Conservation (phyloP, 2,329 filamentous ascomycete species). For the Verticillium nonalfalfae region DNA sequence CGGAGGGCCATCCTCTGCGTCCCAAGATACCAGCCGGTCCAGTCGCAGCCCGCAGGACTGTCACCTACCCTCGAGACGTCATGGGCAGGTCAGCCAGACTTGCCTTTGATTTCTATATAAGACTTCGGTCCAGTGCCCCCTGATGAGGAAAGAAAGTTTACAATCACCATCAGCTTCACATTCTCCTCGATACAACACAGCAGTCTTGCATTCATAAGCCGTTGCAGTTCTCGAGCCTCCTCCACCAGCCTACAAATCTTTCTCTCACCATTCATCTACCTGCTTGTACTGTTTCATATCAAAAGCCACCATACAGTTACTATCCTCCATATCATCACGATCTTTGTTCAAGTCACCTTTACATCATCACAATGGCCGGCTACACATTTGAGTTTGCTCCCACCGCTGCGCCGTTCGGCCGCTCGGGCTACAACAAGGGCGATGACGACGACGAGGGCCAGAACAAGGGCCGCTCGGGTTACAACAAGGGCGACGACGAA, state of each 20-base stretch:
- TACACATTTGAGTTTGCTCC: slow-evolving; percentile 22
- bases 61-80: neutral
- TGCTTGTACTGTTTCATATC: no score
- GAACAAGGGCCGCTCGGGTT: slow-evolving; percentile 30
- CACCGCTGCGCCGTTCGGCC: slow-evolving; percentile 29
- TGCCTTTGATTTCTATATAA: neutral
- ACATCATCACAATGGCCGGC: slow-evolving; percentile 26
- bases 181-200: neutral
- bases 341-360: neutral
- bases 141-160: neutral
- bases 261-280: neutral
- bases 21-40: neutral
- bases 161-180: neutral
- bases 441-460: slow-evolving; percentile 20
- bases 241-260: neutral
- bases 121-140: neutral
- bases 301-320: neutral
- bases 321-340: neutral
- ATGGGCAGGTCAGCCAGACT: neutral
- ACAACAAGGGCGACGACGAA: slow-evolving; percentile 29
- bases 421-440: slow-evolving; percentile 36
- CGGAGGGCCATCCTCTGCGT: neutral
- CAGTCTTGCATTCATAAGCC: neutral
- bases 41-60: neutral
- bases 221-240: neutral